A percentile compares a stretch with the other conserved stretches of the same genome.
Conservation (phyloP, 2,329 filamentous ascomycete species). For the Colletotrichum lini region DNA sequence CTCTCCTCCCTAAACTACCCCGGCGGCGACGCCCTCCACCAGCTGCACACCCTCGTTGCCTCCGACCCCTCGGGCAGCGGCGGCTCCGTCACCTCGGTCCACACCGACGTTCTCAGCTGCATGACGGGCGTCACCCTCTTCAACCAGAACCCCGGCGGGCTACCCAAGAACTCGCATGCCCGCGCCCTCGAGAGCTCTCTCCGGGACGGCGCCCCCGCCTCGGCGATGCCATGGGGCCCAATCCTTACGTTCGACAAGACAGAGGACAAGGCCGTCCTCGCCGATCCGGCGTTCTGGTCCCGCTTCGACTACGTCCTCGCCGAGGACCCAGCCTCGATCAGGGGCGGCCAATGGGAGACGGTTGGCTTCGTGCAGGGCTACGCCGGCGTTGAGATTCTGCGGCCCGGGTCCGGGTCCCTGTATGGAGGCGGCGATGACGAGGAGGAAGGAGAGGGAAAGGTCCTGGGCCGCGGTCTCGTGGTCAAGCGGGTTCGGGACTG, state of each 20-base stretch:
- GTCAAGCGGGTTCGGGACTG: slow-evolving; percentile 56
- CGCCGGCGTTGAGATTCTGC: slow-evolving; percentile 70
- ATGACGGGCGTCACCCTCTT: slow-evolving; percentile 81
- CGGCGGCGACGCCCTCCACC: slow-evolving; percentile 82
- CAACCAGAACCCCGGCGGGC: slow-evolving; percentile 62
- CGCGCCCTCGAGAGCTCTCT: slow-evolving; percentile 42
- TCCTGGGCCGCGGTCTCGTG: slow-evolving; percentile 62
- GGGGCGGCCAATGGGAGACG: slow-evolving; percentile 68
- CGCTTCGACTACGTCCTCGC: slow-evolving; percentile 74
- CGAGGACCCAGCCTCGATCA: slow-evolving; percentile 64
- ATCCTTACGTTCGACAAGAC: slow-evolving; percentile 73
- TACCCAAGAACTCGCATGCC: slow-evolving; percentile 52
- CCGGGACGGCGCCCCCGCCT: slow-evolving; percentile 41
- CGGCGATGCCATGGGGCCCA: slow-evolving; percentile 31
- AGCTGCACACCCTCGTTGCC: slow-evolving; percentile 61
- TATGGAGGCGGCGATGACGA: slow-evolving; percentile 29
- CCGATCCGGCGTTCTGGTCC: slow-evolving; percentile 71
- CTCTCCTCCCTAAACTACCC: slow-evolving; percentile 94
- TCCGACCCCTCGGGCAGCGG: slow-evolving; percentile 36
- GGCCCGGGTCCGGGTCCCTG: slow-evolving; percentile 56
- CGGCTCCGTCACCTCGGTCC: slow-evolving; percentile 60
- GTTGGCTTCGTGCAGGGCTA: slow-evolving; percentile 71
- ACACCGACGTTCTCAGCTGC: slow-evolving; percentile 75
- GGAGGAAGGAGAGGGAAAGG: slow-evolving; percentile 43
- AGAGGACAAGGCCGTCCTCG: slow-evolving; percentile 63